Base-by-base conservation (phyloP, 306 rosid genomes). In the Castanea crenata region DNA sequence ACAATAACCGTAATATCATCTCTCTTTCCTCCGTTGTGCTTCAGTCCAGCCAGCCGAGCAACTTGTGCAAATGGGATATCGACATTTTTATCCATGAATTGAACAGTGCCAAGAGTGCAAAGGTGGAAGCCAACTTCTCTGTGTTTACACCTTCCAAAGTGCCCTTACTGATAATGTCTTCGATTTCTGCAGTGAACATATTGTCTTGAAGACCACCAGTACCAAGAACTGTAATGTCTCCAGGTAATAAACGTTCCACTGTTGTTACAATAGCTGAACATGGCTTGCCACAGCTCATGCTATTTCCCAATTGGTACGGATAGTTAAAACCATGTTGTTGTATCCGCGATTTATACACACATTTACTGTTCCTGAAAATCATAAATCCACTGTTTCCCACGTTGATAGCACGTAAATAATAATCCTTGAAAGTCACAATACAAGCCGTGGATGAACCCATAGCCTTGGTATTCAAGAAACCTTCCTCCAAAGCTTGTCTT, bases 371-470 rank as follows among this genome's bases (percentile, higher is more conserved):
- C 31, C 87, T 74, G 55, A 83, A 79, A 14, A 83, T n/a, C 74
- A 83, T 41, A 62, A 83, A 79, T 5, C 83, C 80, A 63, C 80
- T 79, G 23, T 74, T 80, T 15, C 80, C 86, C n/a, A 79, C 23
- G 9, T 71, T 83, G 14, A 55, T 71, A 13, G 74, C 41, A 16
- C 19, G 59, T 29, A 83, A 18, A 0, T 27, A 10, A n/a, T 74
- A 46, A 19, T 23, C 49, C 5, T 29, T 75, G 10, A 75, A 78
- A 19, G 74, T 20, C 10, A 71, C 5, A 3, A 79, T 20, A 75
- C 84, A 84, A 13, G 84, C 81, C 1, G 84, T 84, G 8, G 87
- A 76, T 4, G 84, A 75, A 3, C 84, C 87, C 14, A 18, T 63
- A 5, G 3, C 10, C 5, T 7, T 44, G 71, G 67, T 75, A 13